Evolutionary conservation across 306 rosid species (phyloP), one percentile per base, ranked within the genome.

Genomic region (Pyrus betulifolia): DNA sequence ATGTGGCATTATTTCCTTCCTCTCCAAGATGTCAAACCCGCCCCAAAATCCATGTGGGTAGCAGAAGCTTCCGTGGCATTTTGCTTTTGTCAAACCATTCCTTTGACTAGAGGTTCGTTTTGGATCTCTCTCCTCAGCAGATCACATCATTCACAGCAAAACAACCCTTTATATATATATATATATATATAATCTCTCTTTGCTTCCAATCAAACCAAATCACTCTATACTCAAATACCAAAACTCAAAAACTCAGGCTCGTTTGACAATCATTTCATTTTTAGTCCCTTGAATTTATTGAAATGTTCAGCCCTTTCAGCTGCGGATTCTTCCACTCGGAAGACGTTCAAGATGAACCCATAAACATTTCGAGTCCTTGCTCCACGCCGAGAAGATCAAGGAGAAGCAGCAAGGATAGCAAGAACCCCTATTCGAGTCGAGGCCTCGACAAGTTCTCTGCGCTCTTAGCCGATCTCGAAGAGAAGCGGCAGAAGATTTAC

Each of bases 401-500:
- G 2, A 62, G 78, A 74, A 88, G 82, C 72, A 83, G 69, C 74
- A 70, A 75, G 75, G 80, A 74, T 61, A 82, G 71, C 81, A 91
- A 83, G 75, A 85, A 96, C 72, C 99, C 99, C 0, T 96, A 87
- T 71, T 77, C 99, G 9, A 74, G 75, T 10, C 81, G 90, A 14
- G 99, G 99, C 42, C 88, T 88, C 0, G 99, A 96, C 73, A 93
- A 91, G 38, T 96, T 96, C 76, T 91, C 99, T 42, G 90, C 83
- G 2, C 96, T 93, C 30, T 28, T 96, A 23, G 88, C 90, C 5
- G 98, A 96, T 80, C 96, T 96, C n/a, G 90, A 93, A 27, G 86
- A 89, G 71, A 89, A 77, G 70, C 85, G 94, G 64, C 86, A 89
- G 69, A 84, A 83, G 84, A 88, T 96, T 69, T 93, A 89, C 76